Evolutionary conservation across 441 rosid species (phyloP).

Genomic region (Geranium incanum): DNA sequence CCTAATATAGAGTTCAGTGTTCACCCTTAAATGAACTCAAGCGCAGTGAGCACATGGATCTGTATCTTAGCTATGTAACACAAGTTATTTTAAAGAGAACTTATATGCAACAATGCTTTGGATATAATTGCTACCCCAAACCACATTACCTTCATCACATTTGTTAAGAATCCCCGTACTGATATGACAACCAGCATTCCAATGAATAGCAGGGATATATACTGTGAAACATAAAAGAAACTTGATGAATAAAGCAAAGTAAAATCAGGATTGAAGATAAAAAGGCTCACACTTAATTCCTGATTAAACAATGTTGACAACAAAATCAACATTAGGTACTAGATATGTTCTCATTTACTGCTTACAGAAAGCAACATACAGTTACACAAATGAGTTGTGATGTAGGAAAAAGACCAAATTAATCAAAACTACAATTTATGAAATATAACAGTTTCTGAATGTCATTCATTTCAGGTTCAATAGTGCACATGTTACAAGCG

Average conservation of each 20-base stretch:
- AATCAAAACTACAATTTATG: too few relatives aligned
- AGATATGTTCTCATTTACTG: too few relatives aligned
- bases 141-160: slow-evolving; percentile 83
- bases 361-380: too few relatives aligned
- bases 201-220: slow-evolving; percentile 84
- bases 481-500: too few relatives aligned
- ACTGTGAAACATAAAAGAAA: slow-evolving; percentile 39
- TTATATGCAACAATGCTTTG: not conserved
- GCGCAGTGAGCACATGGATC: not conserved
- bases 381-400: too few relatives aligned
- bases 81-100: not conserved
- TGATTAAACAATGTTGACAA: not conserved
- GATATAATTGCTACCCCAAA: not conserved
- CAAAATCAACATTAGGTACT: not conserved
- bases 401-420: too few relatives aligned
- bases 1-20: not conserved
- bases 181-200: slow-evolving; percentile 92
- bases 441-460: too few relatives aligned
- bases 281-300: not conserved
- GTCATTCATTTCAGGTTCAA: too few relatives aligned
- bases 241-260: not conserved
- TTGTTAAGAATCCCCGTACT: slow-evolving; percentile 91
- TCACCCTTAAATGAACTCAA: not conserved
- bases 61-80: slow-evolving; percentile 4
- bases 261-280: too few relatives aligned